These are phyloP conservation scores for Chaetomium sp. DNA, from an alignment of 2,329 filamentous ascomycete species.

Conservation along the genomic window DNA sequence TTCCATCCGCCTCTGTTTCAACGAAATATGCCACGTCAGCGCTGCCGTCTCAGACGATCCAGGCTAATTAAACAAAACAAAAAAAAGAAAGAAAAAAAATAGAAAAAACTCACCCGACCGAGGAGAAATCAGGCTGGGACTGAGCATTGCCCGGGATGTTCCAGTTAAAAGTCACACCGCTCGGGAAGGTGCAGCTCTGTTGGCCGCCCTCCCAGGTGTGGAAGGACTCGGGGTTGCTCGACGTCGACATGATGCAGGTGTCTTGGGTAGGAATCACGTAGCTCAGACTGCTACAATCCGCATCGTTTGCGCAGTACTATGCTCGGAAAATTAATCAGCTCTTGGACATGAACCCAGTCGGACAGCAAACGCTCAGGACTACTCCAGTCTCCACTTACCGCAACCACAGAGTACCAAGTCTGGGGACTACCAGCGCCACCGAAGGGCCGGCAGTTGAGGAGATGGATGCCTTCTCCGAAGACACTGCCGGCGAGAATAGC, in stretches of 20 bases:
- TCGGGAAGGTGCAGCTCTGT: constrained; percentile 15
- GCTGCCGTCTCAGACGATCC: no score
- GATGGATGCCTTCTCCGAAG: constrained; percentile 28
- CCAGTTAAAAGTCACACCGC: constrained; percentile 14
- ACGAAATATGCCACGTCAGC: no score
- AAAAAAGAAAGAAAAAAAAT: no score
- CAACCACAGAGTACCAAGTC: constrained; percentile 17
- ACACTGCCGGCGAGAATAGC: constrained; percentile 4
- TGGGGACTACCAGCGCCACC: constrained; percentile 12
- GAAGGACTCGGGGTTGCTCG: neutral
- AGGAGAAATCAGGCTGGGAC: constrained; percentile 2
- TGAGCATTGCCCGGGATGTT: constrained; percentile 11
- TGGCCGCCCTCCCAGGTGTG: constrained; percentile 27
- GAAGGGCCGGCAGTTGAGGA: constrained; percentile 27
- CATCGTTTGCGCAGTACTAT: constrained; percentile 32
- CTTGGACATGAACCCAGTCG: neutral
- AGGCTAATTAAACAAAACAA: no score
- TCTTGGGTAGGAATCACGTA: constrained; percentile 10
- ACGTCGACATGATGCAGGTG: constrained; percentile 15
- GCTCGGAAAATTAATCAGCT: neutral
- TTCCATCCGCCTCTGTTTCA: constrained; percentile 7
- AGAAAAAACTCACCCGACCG: constrained; percentile 1
- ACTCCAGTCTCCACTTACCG: constrained; percentile 2
- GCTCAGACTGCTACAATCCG: constrained; percentile 24
- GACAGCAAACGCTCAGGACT: no score